Evolutionary conservation across 2,329 filamentous ascomycete species (phyloP), one percentile per base, ranked within the genome.

Genomic region (Cladosporium colombiae): DNA sequence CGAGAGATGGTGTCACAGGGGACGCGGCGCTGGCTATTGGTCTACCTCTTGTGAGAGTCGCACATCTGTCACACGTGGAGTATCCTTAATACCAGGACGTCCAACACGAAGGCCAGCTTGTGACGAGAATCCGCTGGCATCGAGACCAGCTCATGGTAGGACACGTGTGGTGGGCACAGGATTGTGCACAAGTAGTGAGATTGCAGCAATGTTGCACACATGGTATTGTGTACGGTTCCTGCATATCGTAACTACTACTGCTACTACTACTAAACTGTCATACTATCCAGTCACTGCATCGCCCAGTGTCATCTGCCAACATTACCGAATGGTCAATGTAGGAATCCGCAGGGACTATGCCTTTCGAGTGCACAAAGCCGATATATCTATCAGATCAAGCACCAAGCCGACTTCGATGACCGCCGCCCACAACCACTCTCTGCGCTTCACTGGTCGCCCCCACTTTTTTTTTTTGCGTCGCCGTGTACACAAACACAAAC

Each of bases 121-220:
- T 55, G 52, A 55, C 21, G 52, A 18, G 25, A 11, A 11, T 33
- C 52, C 18, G 52, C 25, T 29, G 27, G 52, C 52, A 11, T n/a
- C 31, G 52, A 31, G 52, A 59, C 21, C 21, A 44, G 33, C 33
- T 59, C 33, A 25, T 14, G 31, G 37, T 59, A 16, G 35, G 33
- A 49, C 58, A 50, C 40, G 58, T 61, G 58, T 31, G 35, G 35
- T 40, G 33, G 27, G 44, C 58, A 50, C 44, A 52, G 57, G 27
- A 61, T 33, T 21, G 29, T 14, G 29, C 16, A 31, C 44, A 61
- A 46, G 49, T 61, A 23, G n/a, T 29, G n/a, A 40, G 33, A 44
- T 57, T 35, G 52, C 29, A 56, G 52, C 52, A 29, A 16, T 33
- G 44, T 61, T 33, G 58, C 58, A 52, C 44, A 61, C 44, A 61